Percentiles rank a stretch among this genome's conserved stretches.
Conservation (phyloP, 805 yeast genomes). For the Brettanomyces anomalus region DNA sequence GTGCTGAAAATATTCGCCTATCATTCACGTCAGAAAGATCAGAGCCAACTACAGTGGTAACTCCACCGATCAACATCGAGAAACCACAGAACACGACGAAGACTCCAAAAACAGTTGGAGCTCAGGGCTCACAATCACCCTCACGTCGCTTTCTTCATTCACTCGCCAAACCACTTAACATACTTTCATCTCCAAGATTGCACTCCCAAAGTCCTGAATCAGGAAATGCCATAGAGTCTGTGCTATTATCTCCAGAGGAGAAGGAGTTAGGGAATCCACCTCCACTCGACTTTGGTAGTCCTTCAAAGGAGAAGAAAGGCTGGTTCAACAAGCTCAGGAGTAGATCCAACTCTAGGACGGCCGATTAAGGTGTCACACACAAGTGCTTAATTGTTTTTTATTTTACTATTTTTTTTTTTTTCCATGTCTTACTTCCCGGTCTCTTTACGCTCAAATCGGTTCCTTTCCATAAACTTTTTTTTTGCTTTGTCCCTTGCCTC, state of each 20-base stretch:
- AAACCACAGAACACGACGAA: no score
- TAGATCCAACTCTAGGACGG: slow-evolving; percentile 17
- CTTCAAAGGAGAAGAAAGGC: slow-evolving; percentile 16
- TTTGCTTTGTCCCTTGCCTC: neutral
- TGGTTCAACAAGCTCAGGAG: slow-evolving; percentile 39
- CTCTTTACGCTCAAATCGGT: neutral
- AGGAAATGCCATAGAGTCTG: neutral
- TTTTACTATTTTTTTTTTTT: neutral
- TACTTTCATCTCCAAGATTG: slow-evolving; percentile 9
- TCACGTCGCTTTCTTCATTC: slow-evolving; percentile 7
- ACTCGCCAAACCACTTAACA: slow-evolving; percentile 11
- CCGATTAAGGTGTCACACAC: neutral
- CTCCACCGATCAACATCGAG: no score
- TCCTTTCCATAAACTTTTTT: neutral
- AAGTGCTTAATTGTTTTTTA: no score
- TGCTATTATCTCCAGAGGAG: neutral
- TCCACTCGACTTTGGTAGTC: neutral
- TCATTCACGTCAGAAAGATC: no score
- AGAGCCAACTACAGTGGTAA: no score
- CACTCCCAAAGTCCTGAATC: slow-evolving; percentile 1
- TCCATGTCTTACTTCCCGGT: neutral
- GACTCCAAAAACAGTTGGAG: neutral
- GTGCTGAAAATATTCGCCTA: no score
- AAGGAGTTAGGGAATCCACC: neutral
- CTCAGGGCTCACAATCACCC: slow-evolving; percentile 1